Evolutionary conservation across 306 rosid species (phyloP).

Genomic region (Quercus suber): DNA sequence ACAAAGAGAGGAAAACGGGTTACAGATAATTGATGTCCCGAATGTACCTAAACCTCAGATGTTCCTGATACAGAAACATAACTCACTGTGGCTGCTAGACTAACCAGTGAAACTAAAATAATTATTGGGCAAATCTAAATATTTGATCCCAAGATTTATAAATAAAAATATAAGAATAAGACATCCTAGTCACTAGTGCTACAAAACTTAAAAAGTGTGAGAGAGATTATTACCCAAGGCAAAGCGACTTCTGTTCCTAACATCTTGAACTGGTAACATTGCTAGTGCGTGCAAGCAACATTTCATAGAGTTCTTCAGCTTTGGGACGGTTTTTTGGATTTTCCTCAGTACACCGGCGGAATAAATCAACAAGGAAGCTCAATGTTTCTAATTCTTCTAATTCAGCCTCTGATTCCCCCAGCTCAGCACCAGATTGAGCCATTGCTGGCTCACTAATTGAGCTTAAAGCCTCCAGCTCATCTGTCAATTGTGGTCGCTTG

Average conservation of each 20-base stretch:
- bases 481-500: conserved; percentile 63
- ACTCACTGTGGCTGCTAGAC: conserved; percentile 21
- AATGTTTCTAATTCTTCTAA: conserved; percentile 31
- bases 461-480: conserved; percentile 56
- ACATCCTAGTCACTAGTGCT: conserved; percentile 11
- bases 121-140: conserved; percentile 12
- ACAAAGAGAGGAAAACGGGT: background rate
- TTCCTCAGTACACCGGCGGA: conserved; percentile 60
- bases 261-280: conserved; percentile 27
- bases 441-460: conserved; percentile 45
- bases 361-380: conserved; percentile 70
- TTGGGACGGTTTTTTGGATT: conserved; percentile 70
- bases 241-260: conserved; percentile 35
- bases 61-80: conserved; percentile 15
- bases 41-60: conserved; percentile 22
- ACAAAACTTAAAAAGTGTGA: conserved; percentile 22
- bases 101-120: conserved; percentile 18
- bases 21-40: conserved; percentile 19
- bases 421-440: conserved; percentile 55
- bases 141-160: conserved; percentile 10
- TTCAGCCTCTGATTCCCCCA: conserved; percentile 40
- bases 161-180: conserved; percentile 13
- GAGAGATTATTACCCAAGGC: conserved; percentile 14
- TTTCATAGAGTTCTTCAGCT: conserved; percentile 60
- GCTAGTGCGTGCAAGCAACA: conserved; percentile 40